Evolutionary conservation across 257 asterid species (phyloP), one percentile per base, ranked within the genome.

Genomic region (Thymus mandschuricus): DNA sequence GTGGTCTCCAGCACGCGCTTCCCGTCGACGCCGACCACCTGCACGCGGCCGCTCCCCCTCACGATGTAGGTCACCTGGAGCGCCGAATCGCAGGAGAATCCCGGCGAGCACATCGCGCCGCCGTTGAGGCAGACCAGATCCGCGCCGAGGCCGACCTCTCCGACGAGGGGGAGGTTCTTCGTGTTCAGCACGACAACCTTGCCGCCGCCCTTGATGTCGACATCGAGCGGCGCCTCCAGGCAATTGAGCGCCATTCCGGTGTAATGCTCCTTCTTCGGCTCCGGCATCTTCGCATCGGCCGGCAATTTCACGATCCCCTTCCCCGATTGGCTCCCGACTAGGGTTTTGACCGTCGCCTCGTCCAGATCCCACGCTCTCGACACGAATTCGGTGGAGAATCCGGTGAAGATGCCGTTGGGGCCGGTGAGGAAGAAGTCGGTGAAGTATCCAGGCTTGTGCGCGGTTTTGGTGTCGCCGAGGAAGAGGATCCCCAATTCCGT

Each of bases 391-490:
- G 87, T 79, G 1, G 95, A 68, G 81, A 89, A 87, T 11, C 96
- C 96, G 13, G 89, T 87, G 90, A 89, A 87, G 63, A 89, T 89
- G 33, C 96, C 92, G 10, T 81, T 87, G n/a, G 89, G 68, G 28
- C 96, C 95, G 1, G 95, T 86, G 69, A 87, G 73, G 79, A 64
- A 84, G 76, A 87, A 80, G 67, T 90, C 91, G 8, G 96, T 87
- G 82, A 90, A 87, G 6, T 73, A 44, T 40, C 96, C 95, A 4
- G 88, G 21, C 51, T 81, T 90, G 80, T 88, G 88, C 35, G 86
- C 96, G n/a, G 76, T 86, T 33, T 81, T 74, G 60, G 96, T 90
- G 64, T 88, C 90, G 1, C 96, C 95, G 28, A 90, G 83, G 80
- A 90, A 90, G 75, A 90, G 95, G 69, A 90, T 68, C 1, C 83